Evolutionary conservation across 2,329 filamentous ascomycete genomes (phyloP), one percentile per base, ranked within the genome.

Genomic region (Aspergillus oerlinghausenensis): DNA sequence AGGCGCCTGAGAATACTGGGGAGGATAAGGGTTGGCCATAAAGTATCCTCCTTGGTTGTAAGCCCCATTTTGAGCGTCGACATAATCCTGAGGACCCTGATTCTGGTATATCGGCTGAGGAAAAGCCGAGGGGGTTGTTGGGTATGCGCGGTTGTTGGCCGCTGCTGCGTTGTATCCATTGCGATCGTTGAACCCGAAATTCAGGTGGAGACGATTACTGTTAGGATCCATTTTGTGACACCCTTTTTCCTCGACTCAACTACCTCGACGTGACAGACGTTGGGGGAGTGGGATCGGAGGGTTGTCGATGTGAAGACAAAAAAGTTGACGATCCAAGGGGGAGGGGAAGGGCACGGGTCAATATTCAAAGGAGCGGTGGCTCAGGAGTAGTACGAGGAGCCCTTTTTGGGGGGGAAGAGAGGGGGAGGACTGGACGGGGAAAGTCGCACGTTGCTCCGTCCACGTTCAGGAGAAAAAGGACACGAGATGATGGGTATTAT

Each of bases 61-160:
- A 47, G 67, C 68, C 49, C 70, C 73, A 64, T 75, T 76, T 55
- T 75, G 75, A 52, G 75, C 71, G 61, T 83, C 83, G 60, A 83
- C 79, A 67, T 87, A 84, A 64, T 86, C 84, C 72, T 85, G 82
- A 49, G 81, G 81, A 54, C 79, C 77, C 65, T 82, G 79, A 67
- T 81, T 82, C 51, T 82, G 82, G 68, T 85, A 87, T 72, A 96
- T 89, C 59, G 92, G 92, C 77, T 97, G 93, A 11, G 93, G 93
- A 71, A 97, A 97, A 57, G 92, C 96, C 63, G 93, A 97, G 52
- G 93, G 93, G 9, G 93, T 97, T 53, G 93, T 92, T 65, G 88
- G 89, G 80, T 90, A 92, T 64, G 85, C 80, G 71, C 88, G 82
- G 73, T 88, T 88, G 73, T 80, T 82, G 67, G 84, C 75, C 59